These are phyloP conservation scores for Ustilago trichophora DNA, from an alignment of 1,284 basidiomycete genomes.

Conservation along the genomic window DNA sequence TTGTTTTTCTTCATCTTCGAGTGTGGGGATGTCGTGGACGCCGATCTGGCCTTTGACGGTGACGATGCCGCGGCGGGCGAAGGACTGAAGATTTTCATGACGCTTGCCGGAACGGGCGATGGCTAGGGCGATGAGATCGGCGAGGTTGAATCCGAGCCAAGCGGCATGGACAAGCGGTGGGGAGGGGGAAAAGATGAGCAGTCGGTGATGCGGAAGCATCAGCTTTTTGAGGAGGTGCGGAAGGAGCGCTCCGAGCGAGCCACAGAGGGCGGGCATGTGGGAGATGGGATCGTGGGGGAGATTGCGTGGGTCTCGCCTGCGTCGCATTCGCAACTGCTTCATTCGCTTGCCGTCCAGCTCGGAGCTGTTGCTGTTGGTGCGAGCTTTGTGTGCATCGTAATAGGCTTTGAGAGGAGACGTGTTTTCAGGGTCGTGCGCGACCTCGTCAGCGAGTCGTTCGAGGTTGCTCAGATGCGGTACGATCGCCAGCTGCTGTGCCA, in stretches of 20 bases:
- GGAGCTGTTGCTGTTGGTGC: not conserved
- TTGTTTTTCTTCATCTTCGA: slow-evolving; percentile 40
- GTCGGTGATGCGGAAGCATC: slow-evolving; percentile 40
- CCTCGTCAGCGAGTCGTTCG: slow-evolving; percentile 32
- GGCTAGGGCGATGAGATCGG: slow-evolving; percentile 34
- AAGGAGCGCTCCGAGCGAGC: slow-evolving; percentile 51
- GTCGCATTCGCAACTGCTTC: slow-evolving; percentile 40
- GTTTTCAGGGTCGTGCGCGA: slow-evolving; percentile 22
- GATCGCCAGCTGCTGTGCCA: slow-evolving; percentile 45
- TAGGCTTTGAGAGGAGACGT: slow-evolving; percentile 13
- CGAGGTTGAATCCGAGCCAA: slow-evolving; percentile 48
- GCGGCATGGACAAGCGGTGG: slow-evolving; percentile 43
- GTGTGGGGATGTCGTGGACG: slow-evolving; percentile 46
- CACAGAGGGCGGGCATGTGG: slow-evolving; percentile 51
- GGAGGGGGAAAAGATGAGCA: slow-evolving; percentile 51
- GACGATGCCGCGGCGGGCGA: slow-evolving; percentile 18
- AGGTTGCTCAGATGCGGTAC: slow-evolving; percentile 43
- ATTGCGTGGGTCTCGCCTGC: slow-evolving; percentile 34
- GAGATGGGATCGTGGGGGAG: slow-evolving; percentile 40
- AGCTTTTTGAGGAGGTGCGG: slow-evolving; percentile 53
- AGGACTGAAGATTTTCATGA: slow-evolving; percentile 23
- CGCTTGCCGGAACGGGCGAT: slow-evolving; percentile 16
- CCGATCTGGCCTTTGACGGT: slow-evolving; percentile 52
- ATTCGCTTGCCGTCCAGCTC: slow-evolving; percentile 26
- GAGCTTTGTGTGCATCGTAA: slow-evolving; percentile 25